Percentiles rank a stretch among this genome's conserved stretches.
phyloP scores from a whole-genome alignment of 73 alveolate species.

The Paramecium pentaurelia region DNA sequence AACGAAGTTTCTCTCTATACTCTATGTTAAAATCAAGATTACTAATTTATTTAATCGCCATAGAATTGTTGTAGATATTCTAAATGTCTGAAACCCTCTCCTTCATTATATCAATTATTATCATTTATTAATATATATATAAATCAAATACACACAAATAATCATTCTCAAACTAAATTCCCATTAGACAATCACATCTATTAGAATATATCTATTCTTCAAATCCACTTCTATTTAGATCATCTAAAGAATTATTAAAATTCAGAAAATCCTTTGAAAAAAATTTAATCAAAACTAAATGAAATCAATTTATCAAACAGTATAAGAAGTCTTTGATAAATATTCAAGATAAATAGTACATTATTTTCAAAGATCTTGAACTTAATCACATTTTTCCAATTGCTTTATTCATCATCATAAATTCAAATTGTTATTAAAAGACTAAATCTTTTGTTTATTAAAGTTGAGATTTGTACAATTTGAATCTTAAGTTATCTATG shows the following conservation, averaged over 20 bases:
- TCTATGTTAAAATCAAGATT: not conserved
- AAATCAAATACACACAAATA: not conserved
- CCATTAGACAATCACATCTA: not conserved
- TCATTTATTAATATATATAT: not conserved
- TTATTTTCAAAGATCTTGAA: too few relatives aligned
- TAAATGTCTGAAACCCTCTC: constrained; percentile 31
- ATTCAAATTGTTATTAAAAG: too few relatives aligned
- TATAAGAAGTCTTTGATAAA: not conserved
- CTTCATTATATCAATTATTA: not conserved
- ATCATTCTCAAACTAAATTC: not conserved
- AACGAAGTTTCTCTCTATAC: constrained; percentile 24
- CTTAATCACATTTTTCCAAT: too few relatives aligned
- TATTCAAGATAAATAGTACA: not conserved
- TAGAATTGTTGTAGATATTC: not conserved
- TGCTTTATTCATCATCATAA: too few relatives aligned
- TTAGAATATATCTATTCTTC: not conserved
- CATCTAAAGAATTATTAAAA: not conserved
- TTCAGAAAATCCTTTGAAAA: not conserved
- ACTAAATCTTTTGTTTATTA: too few relatives aligned
- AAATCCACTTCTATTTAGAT: not conserved
- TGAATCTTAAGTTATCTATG: too few relatives aligned
- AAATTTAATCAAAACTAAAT: too few relatives aligned
- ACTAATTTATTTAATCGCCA: constrained; percentile 38
- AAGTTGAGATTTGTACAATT: too few relatives aligned
- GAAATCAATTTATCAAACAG: too few relatives aligned